These are phyloP conservation scores for Cladosporium halotolerans DNA, from an alignment of 2,329 filamentous ascomycete species.

Conservation along the genomic window DNA sequence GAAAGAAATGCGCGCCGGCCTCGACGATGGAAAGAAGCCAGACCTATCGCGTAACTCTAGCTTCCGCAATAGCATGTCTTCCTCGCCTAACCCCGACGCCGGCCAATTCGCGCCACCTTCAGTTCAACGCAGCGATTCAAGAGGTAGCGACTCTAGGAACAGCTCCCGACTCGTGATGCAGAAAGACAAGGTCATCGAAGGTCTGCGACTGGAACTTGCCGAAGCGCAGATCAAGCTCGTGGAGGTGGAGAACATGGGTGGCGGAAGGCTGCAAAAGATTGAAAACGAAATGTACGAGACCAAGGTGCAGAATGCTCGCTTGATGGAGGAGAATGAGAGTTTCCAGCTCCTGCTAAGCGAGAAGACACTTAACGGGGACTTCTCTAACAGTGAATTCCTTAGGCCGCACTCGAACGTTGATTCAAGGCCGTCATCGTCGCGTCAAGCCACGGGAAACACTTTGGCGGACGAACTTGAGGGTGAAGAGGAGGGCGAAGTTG, in stretches of 20 bases:
- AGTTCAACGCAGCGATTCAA: constrained; percentile 78
- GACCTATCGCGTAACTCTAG: constrained; percentile 38
- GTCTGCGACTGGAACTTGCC: constrained; percentile 81
- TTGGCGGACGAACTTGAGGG: constrained; percentile 81
- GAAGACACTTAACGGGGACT: constrained; percentile 91
- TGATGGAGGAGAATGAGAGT: constrained; percentile 98
- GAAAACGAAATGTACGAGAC: constrained; percentile 85
- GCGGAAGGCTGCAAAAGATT: constrained; percentile 80
- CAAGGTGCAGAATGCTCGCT: constrained; percentile 87
- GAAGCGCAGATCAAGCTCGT: constrained; percentile 94
- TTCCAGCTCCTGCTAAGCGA: constrained; percentile 93
- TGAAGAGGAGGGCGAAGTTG: constrained; percentile 55
- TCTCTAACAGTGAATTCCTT: constrained; percentile 35
- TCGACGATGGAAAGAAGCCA: constrained; percentile 47
- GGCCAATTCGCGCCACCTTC: constrained; percentile 81
- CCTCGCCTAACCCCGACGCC: constrained; percentile 60
- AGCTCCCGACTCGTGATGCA: constrained; percentile 87
- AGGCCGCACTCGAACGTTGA: constrained; percentile 24
- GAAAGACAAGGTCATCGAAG: constrained; percentile 95
- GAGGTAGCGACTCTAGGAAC: constrained; percentile 66
- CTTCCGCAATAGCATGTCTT: constrained; percentile 20
- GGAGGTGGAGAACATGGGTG: constrained; percentile 88
- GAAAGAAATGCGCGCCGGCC: constrained; percentile 52
- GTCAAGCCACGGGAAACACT: constrained; percentile 44
- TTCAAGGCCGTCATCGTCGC: constrained; percentile 51